phyloP scores from a whole-genome alignment of 345 rosid species.

The Pelargonium nanum region DNA sequence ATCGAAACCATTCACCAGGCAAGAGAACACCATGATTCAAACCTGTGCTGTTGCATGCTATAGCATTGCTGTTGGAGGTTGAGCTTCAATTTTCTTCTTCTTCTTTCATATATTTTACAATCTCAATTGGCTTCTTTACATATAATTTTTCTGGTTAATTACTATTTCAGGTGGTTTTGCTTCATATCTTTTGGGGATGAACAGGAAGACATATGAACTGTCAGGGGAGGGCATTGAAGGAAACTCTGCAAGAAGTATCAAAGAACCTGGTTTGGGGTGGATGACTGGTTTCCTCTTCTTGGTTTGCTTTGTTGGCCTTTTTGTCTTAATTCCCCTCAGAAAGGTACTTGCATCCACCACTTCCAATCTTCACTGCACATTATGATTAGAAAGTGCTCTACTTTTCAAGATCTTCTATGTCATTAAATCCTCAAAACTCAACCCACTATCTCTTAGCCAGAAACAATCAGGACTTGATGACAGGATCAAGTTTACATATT shows the following conservation, averaged over 20 bases:
- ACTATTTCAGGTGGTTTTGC: conserved; percentile 74
- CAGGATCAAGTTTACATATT: no score
- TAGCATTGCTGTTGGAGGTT: conserved; percentile 87
- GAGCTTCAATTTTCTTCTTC: not conserved
- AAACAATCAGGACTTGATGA: no score
- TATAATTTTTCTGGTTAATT: conserved; percentile 1
- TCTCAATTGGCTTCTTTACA: not conserved
- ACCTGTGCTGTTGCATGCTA: conserved; percentile 94
- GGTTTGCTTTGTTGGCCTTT: conserved; percentile 91
- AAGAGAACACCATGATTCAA: conserved; percentile 93
- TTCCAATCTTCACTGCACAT: not conserved
- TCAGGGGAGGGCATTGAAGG: conserved; percentile 66
- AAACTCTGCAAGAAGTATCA: conserved; percentile 47
- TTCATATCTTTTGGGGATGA: conserved; percentile 77
- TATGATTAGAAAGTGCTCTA: not conserved
- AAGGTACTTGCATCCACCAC: conserved; percentile 28
- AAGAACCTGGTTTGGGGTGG: conserved; percentile 92
- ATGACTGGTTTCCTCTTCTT: conserved; percentile 73
- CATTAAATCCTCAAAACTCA: no score
- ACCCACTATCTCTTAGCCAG: no score
- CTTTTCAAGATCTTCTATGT: not conserved
- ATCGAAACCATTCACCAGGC: conserved; percentile 67
- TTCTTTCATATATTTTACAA: not conserved
- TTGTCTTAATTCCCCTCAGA: conserved; percentile 82
- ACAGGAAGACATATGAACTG: conserved; percentile 67